Evolutionary conservation across 1,139 yeast species (phyloP).

Genomic region (Blastobotrys elegans): DNA sequence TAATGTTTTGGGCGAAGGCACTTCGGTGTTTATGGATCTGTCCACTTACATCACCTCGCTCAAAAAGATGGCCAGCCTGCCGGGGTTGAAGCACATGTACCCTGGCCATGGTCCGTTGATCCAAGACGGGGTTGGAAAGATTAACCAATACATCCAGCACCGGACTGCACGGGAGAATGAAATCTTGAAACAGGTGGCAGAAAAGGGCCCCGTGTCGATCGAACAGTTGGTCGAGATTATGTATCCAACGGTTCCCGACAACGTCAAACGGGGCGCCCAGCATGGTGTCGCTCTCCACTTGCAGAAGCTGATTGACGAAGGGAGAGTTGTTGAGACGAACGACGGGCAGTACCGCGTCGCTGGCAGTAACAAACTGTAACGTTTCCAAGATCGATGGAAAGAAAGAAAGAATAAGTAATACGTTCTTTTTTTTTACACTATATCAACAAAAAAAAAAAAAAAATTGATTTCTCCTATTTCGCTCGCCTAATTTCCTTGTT

Average conservation of each 20-base stretch:
- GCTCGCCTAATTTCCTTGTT: background rate
- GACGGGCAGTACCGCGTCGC: background rate
- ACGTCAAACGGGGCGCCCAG: constrained; percentile 30
- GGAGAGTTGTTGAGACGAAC: constrained; percentile 15
- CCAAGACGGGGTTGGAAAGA: constrained; percentile 30
- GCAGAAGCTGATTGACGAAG: constrained; percentile 30
- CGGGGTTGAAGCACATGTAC: constrained; percentile 24
- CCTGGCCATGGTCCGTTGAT: constrained; percentile 40
- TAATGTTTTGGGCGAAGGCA: constrained; percentile 38
- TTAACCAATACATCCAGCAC: constrained; percentile 34
- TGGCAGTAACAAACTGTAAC: background rate
- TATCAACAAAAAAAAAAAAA: too few species aligned
- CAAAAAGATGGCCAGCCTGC: constrained; percentile 26
- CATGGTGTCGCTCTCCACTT: constrained; percentile 34
- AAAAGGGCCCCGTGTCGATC: constrained; percentile 23
- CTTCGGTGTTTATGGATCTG: constrained; percentile 36
- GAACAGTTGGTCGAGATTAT: constrained; percentile 23
- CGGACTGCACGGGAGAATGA: constrained; percentile 35
- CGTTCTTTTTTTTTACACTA: too few species aligned
- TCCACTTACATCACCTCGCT: constrained; percentile 31
- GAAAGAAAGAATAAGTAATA: too few species aligned
- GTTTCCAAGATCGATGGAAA: too few species aligned
- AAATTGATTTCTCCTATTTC: too few species aligned
- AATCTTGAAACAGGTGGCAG: constrained; percentile 21
- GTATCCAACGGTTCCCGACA: constrained; percentile 30